Evolutionary conservation across 2,329 filamentous ascomycete species (phyloP).

Genomic region (Fusarium fracticaudum): DNA sequence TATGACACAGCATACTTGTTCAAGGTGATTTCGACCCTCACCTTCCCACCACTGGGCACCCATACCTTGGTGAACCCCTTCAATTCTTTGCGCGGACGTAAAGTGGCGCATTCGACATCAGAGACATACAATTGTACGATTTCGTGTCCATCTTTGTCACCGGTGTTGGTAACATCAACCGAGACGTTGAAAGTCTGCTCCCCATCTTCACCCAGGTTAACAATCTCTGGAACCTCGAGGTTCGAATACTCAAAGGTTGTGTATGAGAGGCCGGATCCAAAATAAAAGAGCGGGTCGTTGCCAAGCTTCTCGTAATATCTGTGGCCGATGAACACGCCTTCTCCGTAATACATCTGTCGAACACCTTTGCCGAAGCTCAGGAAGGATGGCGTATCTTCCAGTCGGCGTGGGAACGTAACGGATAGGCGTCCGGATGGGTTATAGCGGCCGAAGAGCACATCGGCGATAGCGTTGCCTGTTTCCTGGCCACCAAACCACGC

Average conservation of each 20-base stretch:
- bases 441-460: slow-evolving; percentile 70
- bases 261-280: slow-evolving; percentile 75
- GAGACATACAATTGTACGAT: slow-evolving; percentile 15
- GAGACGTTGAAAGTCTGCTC: neutral
- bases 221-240: neutral
- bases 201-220: neutral
- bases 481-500: slow-evolving; percentile 80
- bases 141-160: neutral
- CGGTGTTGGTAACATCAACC: neutral
- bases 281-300: slow-evolving; percentile 66
- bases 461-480: slow-evolving; percentile 74
- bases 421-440: slow-evolving; percentile 68
- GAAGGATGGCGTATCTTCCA: neutral
- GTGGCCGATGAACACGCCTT: slow-evolving; percentile 78
- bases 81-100: slow-evolving; percentile 11
- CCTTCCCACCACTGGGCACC: neutral
- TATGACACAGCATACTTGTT: neutral
- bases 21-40: neutral
- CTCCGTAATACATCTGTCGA: slow-evolving; percentile 61
- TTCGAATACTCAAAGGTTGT: slow-evolving; percentile 54
- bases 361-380: slow-evolving; percentile 6
- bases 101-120: neutral
- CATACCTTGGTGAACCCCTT: slow-evolving; percentile 17
- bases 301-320: slow-evolving; percentile 67
- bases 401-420: slow-evolving; percentile 55